These are phyloP conservation scores for Alopecurus myosuroides DNA, from an alignment of 176 grass and related monocot genomes.

Conservation along the genomic window DNA sequence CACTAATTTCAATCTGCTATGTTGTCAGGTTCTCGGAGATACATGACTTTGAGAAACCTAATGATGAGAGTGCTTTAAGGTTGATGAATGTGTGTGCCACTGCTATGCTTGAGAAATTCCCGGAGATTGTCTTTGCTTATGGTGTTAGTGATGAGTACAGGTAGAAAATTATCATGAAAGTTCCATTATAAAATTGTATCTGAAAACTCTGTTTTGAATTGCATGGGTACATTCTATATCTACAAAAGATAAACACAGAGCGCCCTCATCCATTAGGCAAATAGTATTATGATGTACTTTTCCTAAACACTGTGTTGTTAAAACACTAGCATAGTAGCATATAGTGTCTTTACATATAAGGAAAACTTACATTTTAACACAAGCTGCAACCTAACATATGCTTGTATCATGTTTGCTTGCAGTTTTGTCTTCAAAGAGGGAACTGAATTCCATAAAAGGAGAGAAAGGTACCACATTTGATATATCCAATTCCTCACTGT, in stretches of 20 bases:
- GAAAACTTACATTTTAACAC: neutral
- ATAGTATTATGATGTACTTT: neutral
- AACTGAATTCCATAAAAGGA: conserved; percentile 62
- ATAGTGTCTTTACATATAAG: neutral
- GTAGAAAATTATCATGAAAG: conserved; percentile 20
- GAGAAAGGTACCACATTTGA: conserved; percentile 39
- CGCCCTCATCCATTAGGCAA: neutral
- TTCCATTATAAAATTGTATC: neutral
- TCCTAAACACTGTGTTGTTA: neutral
- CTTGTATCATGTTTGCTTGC: conserved; percentile 17
- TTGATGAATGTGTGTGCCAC: conserved; percentile 36
- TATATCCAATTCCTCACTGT: neutral
- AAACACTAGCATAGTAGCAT: neutral
- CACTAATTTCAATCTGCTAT: conserved; percentile 9
- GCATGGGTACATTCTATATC: neutral
- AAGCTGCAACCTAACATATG: neutral
- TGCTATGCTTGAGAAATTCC: conserved; percentile 58
- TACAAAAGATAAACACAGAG: neutral
- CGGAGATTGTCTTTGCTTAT: conserved; percentile 78
- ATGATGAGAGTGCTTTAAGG: no score
- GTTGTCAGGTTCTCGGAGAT: conserved; percentile 55
- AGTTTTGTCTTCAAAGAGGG: conserved; percentile 74
- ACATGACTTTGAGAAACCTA: neutral
- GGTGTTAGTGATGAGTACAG: conserved; percentile 90
- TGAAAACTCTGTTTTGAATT: neutral